A percentile compares a stretch with the other conserved stretches of the same genome.
phyloP scores from a whole-genome alignment of 108 stramenopile genomes.

The Cyclotella choctawhatcheeana region DNA sequence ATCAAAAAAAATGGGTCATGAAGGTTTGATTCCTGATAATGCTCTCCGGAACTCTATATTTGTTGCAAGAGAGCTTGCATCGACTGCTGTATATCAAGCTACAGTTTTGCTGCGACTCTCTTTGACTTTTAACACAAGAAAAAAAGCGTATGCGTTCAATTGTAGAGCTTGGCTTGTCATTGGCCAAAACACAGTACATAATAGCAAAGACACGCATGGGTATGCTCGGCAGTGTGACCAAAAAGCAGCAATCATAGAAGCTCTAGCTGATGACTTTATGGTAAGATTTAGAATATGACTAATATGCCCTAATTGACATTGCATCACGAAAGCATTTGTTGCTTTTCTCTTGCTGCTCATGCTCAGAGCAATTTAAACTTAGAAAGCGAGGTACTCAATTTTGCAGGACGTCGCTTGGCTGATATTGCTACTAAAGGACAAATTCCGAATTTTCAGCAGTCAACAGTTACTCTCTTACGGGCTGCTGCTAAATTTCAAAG shows the following conservation, averaged over 20 bases:
- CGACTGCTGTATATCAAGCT: constrained; percentile 16
- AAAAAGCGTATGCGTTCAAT: constrained; percentile 24
- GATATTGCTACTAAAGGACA: constrained; percentile 5
- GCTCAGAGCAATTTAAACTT: constrained; percentile 14
- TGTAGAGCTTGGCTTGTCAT: constrained; percentile 44
- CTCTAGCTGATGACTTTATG: constrained; percentile 29
- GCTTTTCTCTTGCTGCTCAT: not conserved
- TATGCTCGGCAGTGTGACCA: constrained; percentile 7
- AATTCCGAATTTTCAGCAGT: not conserved
- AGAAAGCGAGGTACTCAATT: constrained; percentile 35
- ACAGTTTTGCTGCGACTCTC: constrained; percentile 30
- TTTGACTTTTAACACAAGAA: constrained; percentile 18
- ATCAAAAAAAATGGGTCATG: constrained; percentile 9
- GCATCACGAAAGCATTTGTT: not conserved
- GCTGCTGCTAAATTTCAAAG: constrained; percentile 16
- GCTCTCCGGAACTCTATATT: not conserved
- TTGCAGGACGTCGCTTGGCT: constrained; percentile 31
- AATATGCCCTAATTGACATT: not conserved
- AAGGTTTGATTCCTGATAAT: not conserved
- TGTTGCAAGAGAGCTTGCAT: constrained; percentile 26
- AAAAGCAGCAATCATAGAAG: constrained; percentile 41
- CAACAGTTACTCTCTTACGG: constrained; percentile 30
- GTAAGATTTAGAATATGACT: constrained; percentile 1
- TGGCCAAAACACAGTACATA: constrained; percentile 7
- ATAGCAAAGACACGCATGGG: not conserved